Evolutionary conservation across 768 basidiomycete species (phyloP).

Genomic region (Russula sp.): DNA sequence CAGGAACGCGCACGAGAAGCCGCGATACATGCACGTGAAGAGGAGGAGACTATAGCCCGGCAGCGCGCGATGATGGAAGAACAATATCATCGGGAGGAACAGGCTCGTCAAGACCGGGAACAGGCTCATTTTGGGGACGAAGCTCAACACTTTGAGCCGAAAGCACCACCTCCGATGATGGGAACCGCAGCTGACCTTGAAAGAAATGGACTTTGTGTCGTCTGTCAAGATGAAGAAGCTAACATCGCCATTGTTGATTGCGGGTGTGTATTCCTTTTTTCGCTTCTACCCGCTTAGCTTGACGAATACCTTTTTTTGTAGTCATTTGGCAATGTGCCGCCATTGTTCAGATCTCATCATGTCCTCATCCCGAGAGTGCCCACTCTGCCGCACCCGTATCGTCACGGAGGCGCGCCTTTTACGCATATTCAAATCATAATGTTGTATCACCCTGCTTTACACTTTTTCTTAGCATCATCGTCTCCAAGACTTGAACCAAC

Average conservation of each 20-base stretch:
- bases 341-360: slow-evolving; percentile 76
- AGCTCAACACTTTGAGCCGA: slow-evolving; percentile 24
- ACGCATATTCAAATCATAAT: slow-evolving; percentile 62
- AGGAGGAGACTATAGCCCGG: slow-evolving; percentile 28
- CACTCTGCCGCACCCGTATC: slow-evolving; percentile 84
- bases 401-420: slow-evolving; percentile 78
- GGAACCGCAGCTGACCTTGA: slow-evolving; percentile 43
- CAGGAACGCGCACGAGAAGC: slow-evolving; percentile 50
- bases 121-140: background rate
- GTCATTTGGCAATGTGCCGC: slow-evolving; percentile 80
- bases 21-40: slow-evolving; percentile 38
- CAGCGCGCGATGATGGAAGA: slow-evolving; percentile 34
- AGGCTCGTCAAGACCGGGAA: slow-evolving; percentile 32
- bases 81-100: slow-evolving; percentile 33
- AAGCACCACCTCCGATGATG: slow-evolving; percentile 34
- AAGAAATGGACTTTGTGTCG: slow-evolving; percentile 77
- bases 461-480: background rate
- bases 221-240: slow-evolving; percentile 93
- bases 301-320: slow-evolving; percentile 33
- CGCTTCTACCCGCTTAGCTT: background rate
- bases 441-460: background rate
- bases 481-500: background rate
- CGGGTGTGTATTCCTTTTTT: slow-evolving; percentile 56
- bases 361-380: slow-evolving; percentile 80
- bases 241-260: slow-evolving; percentile 93